Percentiles rank a stretch among this genome's conserved stretches.
Conservation (phyloP, 2,329 filamentous ascomycete genomes). For the Colletotrichum cuscutae region DNA sequence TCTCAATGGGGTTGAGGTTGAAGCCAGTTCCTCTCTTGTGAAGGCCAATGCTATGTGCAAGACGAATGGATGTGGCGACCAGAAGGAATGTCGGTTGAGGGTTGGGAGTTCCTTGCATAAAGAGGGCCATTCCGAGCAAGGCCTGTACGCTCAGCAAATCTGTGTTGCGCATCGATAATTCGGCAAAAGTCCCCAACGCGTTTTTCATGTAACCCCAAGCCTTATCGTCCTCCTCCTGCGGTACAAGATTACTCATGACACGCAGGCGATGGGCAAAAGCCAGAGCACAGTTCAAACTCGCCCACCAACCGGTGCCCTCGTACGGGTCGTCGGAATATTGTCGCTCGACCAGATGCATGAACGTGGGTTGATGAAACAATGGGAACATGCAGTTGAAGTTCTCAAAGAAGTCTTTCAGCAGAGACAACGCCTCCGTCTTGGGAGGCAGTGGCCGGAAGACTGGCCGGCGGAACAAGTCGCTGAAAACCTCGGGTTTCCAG, state of each 20-base stretch:
- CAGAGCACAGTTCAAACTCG: slow-evolving; percentile 90
- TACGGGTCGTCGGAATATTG: slow-evolving; percentile 95
- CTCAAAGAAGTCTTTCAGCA: slow-evolving; percentile 94
- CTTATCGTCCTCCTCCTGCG: slow-evolving; percentile 91
- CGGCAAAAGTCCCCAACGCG: slow-evolving; percentile 90
- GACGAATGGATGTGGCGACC: slow-evolving; percentile 87
- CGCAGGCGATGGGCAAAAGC: slow-evolving; percentile 94
- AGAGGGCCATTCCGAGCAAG: slow-evolving; percentile 90
- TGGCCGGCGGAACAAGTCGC: slow-evolving; percentile 87
- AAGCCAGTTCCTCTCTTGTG: slow-evolving; percentile 95
- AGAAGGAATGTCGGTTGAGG: slow-evolving; percentile 94
- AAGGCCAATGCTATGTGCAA: slow-evolving; percentile 93
- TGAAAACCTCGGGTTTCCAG: slow-evolving; percentile 98
- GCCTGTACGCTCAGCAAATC: slow-evolving; percentile 96
- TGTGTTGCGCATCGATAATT: slow-evolving; percentile 95
- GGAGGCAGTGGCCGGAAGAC: slow-evolving; percentile 86
- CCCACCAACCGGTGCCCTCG: slow-evolving; percentile 98
- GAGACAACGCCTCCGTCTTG: slow-evolving; percentile 86
- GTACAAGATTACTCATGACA: slow-evolving; percentile 94
- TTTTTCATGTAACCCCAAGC: slow-evolving; percentile 98
- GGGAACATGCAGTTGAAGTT: slow-evolving; percentile 99
- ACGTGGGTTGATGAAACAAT: slow-evolving; percentile 95
- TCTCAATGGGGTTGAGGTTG: slow-evolving; percentile 91
- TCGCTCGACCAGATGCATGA: slow-evolving; percentile 95
- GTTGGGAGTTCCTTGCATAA: slow-evolving; percentile 96